Evolutionary conservation across 2,329 filamentous ascomycete species (phyloP).

Genomic region (Fusarium sp.): DNA sequence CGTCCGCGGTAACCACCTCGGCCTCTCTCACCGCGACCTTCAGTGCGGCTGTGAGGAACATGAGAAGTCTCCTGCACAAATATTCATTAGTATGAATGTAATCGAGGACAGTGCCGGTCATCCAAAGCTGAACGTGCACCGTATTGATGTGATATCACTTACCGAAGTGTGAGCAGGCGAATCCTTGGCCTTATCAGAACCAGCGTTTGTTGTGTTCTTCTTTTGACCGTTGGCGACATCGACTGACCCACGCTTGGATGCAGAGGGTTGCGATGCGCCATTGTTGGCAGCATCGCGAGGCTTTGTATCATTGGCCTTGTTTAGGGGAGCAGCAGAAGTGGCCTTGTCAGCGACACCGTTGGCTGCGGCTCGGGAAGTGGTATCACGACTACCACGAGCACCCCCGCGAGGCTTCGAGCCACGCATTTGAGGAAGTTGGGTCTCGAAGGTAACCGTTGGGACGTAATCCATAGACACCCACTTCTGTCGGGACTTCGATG

Average conservation of each 20-base stretch:
- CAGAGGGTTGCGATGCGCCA: constrained; percentile 54
- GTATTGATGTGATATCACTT: constrained; percentile 49
- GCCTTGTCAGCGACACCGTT: constrained; percentile 57
- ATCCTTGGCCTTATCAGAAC: constrained; percentile 60
- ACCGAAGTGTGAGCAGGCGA: constrained; percentile 54
- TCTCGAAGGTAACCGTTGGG: constrained; percentile 88
- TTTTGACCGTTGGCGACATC: constrained; percentile 59
- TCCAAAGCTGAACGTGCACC: not conserved
- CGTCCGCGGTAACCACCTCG: constrained; percentile 63
- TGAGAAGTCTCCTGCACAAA: constrained; percentile 48
- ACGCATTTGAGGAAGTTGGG: constrained; percentile 74
- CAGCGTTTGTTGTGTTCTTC: constrained; percentile 56
- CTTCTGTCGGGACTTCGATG: constrained; percentile 70
- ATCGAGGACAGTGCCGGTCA: not conserved
- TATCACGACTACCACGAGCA: constrained; percentile 57
- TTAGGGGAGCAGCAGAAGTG: constrained; percentile 46
- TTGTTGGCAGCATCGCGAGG: constrained; percentile 58
- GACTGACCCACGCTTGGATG: constrained; percentile 61
- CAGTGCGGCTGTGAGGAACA: constrained; percentile 52
- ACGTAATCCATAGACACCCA: constrained; percentile 89
- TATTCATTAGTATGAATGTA: constrained; percentile 12
- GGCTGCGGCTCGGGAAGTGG: constrained; percentile 54
- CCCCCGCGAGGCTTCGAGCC: constrained; percentile 65
- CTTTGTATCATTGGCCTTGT: constrained; percentile 53
- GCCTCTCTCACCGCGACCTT: constrained; percentile 58